Base-by-base conservation (phyloP, 805 yeast genomes). In the Nakazawaea populi region DNA sequence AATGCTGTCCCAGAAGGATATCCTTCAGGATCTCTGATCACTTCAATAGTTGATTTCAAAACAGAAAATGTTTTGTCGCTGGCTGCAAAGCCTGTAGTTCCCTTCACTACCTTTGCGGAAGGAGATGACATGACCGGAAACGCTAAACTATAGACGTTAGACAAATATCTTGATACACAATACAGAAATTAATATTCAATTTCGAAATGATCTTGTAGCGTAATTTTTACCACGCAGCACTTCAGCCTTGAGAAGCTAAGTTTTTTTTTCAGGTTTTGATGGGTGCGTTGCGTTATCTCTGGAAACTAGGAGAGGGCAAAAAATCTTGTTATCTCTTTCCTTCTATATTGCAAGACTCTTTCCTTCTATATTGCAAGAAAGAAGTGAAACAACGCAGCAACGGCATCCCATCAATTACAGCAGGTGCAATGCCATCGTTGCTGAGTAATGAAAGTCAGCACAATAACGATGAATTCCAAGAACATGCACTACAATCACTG, bases 21-120 rank as follows among this genome's bases (percentile, higher is more conserved):
- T 60, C 85, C 85, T 18, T 66, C 70, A 2, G 88, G 87, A 8
- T 62, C 64, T 39, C 47, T 66, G 11, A 72, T 83, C 53, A 61
- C 63, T 1, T 69, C 72, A 54, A 63, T 76, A 29, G 81, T 79
- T 1, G 72, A 66, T 30, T 87, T 88, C 74, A 85, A 85, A 64
- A 65, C 80, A 18, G 61, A 65, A 2, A 65, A 80, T 55, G 70
- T 69, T 42, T 60, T 80, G 47, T 85, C 90, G 0, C 78, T 79
- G 1, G 75, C 82, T n/a, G 87, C 94, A 8, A 65, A 61, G 46
- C 89, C 95, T 1, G 58, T 64, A 36, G 57, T 61, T 18, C 50
- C 52, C 4, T 55, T 62, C 5, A 49, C 51, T 0, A 47, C 51
- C 29, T 65, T 59, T 46, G 48, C 58, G 31, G 68, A 67, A 46